Evolutionary conservation across 495 filamentous ascomycete species (phyloP).

Genomic region (Chaetomidium leptoderma): DNA sequence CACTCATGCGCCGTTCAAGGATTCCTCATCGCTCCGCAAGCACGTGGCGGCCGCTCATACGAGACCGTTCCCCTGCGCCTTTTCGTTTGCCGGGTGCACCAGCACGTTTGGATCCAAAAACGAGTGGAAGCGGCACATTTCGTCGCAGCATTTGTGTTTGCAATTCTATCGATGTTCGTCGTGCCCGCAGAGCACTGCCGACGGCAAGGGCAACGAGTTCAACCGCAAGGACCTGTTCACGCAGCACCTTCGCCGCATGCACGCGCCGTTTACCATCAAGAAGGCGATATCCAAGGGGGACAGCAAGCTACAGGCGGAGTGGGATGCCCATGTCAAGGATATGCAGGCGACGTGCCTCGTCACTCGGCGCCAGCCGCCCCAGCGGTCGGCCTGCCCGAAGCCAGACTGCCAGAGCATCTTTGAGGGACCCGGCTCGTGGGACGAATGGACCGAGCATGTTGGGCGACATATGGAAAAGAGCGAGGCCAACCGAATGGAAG

Average conservation of each 20-base stretch:
- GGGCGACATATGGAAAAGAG: conserved; percentile 78
- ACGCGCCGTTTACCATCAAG: conserved; percentile 53
- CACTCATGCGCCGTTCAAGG: conserved; percentile 55
- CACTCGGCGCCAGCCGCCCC: conserved; percentile 60
- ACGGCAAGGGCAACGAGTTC: conserved; percentile 57
- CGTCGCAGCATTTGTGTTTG: conserved; percentile 80
- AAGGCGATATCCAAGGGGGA: conserved; percentile 48
- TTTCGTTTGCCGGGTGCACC: conserved; percentile 75
- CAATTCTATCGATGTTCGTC: conserved; percentile 81
- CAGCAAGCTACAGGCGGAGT: conserved; percentile 50
- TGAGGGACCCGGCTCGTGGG: conserved; percentile 70
- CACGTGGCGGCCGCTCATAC: conserved; percentile 58
- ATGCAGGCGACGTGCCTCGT: conserved; percentile 69
- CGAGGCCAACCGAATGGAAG: conserved; percentile 47
- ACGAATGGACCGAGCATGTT: conserved; percentile 87
- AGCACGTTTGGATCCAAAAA: conserved; percentile 91
- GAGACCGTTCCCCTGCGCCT: conserved; percentile 78
- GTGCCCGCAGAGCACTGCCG: conserved; percentile 57
- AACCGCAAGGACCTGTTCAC: conserved; percentile 97
- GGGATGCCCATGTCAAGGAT: conserved; percentile 53
- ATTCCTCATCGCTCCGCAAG: conserved; percentile 54
- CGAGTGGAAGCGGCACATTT: conserved; percentile 88
- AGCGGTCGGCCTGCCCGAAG: conserved; percentile 60
- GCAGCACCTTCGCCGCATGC: conserved; percentile 93
- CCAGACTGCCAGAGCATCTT: conserved; percentile 67